Evolutionary conservation across 805 yeast genomes (phyloP), one percentile per base, ranked within the genome.

Genomic region (Starmerella floricola): DNA sequence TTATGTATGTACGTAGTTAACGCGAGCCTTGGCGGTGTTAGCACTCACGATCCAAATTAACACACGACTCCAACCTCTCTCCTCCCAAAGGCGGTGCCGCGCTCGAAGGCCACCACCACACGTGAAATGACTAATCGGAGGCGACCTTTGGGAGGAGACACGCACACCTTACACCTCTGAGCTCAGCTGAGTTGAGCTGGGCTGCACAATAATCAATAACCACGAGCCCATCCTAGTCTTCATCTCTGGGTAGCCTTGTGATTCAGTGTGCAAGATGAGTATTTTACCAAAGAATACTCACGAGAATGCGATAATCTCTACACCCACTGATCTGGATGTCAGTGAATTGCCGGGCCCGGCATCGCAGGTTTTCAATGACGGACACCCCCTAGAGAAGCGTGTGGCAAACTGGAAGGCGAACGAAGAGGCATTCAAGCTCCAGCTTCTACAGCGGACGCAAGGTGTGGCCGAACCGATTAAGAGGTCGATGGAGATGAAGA

Each of bases 391-490:
- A 47, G 94, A 91, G 56, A 53, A 71, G 4, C 74, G 95, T 52
- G 62, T 91, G 30, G 62, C 65, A 42, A 71, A 76, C 55, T 91
- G 96, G 96, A 93, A 86, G 19, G 65, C 68, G 34, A 79, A 79
- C 11, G 86, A 85, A 56, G 71, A 72, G 27, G 75, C 75, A 24
- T 66, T 78, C 50, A 76, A 76, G 55, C 55, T 87, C 66, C 91
- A 86, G 58, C 75, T 75, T 46, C 78, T 82, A 62, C 74, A 94
- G 58, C 73, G 93, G 51, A 64, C 82, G 15, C 86, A 81, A 60
- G 98, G 98, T 13, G 76, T 88, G 36, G 95, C 91, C 10, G 97
- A 83, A 56, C 96, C 98, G 8, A 80, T 88, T 61, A 79, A 79
- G 57, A 72, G 96, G 56, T 76, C 78, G 26, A 86, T 91, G 95